phyloP scores from a whole-genome alignment of 306 rosid genomes.

The Mimosa pudica region DNA sequence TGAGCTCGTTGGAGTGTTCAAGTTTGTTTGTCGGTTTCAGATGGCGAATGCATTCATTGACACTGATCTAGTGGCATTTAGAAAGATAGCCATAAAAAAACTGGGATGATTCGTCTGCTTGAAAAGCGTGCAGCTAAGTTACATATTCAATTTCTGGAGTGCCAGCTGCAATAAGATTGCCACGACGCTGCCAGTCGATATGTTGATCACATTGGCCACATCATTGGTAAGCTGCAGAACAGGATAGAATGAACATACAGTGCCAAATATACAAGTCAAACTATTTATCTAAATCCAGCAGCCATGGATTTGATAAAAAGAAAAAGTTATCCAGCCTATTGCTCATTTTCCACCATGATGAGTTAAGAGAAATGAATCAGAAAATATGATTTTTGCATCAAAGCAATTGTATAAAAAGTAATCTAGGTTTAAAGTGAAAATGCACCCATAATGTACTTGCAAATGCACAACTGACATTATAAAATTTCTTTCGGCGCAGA shows the following conservation, averaged over 20 bases:
- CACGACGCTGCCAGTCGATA: conserved; percentile 75
- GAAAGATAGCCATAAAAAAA: neutral
- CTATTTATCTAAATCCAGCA: neutral
- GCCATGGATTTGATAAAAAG: neutral
- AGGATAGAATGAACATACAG: conserved; percentile 3
- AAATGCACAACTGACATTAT: too few relatives aligned
- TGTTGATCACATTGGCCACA: conserved; percentile 83
- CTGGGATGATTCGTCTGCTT: conserved; percentile 7
- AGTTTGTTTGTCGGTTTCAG: conserved; percentile 27
- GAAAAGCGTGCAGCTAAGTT: conserved; percentile 26
- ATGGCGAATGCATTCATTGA: neutral
- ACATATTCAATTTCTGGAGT: conserved; percentile 44
- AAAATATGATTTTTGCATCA: too few relatives aligned
- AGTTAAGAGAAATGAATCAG: too few relatives aligned
- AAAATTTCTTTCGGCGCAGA: too few relatives aligned
- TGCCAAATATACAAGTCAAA: neutral
- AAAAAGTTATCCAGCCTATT: too few relatives aligned
- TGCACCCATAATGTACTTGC: too few relatives aligned
- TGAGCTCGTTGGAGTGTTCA: neutral
- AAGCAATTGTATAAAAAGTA: too few relatives aligned
- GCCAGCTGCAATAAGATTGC: conserved; percentile 81
- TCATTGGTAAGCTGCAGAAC: conserved; percentile 88
- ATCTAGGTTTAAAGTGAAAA: too few relatives aligned
- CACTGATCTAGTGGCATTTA: neutral
- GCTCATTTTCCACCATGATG: too few relatives aligned